Base-by-base conservation (phyloP, 495 filamentous ascomycete genomes). In the Hypoxylon fragiforme region DNA sequence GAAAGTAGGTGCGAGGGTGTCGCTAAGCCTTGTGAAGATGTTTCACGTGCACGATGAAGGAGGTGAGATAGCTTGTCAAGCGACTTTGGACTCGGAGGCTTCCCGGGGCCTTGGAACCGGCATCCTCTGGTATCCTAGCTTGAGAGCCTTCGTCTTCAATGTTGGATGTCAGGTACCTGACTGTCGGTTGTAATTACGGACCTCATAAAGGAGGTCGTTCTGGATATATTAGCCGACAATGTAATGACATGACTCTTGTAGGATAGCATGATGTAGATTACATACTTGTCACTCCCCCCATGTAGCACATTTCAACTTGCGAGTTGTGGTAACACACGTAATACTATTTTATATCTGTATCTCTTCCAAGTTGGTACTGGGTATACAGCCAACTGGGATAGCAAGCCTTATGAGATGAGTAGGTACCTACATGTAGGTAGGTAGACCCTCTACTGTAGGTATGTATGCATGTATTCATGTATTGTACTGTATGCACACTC, bases 1-100 rank as follows among this genome's bases (percentile, higher is more conserved):
- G 30, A 45, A 50, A 34, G 36, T 4, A 28, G 38, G 58, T 62
- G 52, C 43, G 47, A 62, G 58, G 51, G 58, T 62, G 26, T 28
- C 37, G 43, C 52, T 56, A 52, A 43, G 37, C 46, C n/a, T 32
- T 43, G 26, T 19, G 50, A 44, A 34, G 30, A 16, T 32, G 34
- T 36, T n/a, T 20, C 16, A 26, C 13, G 7, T 35, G n/a, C 12
- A 9, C n/a, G 7, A 35, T 13, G 31, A 12, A 35, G 12, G 31
- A 13, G 31, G 31, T 35, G n/a, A n/a, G n/a, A n/a, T 12, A 13
- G n/a, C n/a, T 35, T 35, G 7, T 3, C 7, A 35, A 12, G 31
- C 12, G 26, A 48, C 15, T 48, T 38, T 28, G 9, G 34, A 8
- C 19, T 30, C 11, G 7, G 20, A 19, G 34, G 14, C 31, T 35